Conservation (phyloP, 306 rosid species). For the Fragaria nilgerrensis region DNA sequence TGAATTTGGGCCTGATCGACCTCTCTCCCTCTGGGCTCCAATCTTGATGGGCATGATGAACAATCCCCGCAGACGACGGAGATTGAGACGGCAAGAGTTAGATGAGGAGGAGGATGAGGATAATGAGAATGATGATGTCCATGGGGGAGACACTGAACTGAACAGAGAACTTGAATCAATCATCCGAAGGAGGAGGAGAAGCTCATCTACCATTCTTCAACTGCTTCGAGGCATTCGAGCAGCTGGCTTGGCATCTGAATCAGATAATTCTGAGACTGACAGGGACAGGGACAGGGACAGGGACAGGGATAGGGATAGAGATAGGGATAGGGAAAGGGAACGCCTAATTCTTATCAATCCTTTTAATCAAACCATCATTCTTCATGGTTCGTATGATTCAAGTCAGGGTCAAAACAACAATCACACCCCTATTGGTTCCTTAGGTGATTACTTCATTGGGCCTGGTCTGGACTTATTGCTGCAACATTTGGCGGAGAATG, state of each 20-base stretch:
- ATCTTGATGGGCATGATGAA: conserved; percentile 78
- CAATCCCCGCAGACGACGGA: conserved; percentile 48
- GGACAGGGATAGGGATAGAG: conserved; percentile 12
- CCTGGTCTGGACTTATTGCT: conserved; percentile 71
- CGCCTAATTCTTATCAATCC: conserved; percentile 61
- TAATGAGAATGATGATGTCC: conserved; percentile 18
- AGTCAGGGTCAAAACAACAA: conserved; percentile 36
- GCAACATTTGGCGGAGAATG: conserved; percentile 84
- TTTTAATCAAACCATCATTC: conserved; percentile 55
- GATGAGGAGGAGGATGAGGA: conserved; percentile 37
- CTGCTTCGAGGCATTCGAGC: conserved; percentile 73
- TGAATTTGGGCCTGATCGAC: conserved; percentile 48
- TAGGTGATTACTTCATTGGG: conserved; percentile 71
- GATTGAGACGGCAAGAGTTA: conserved; percentile 42
- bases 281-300: conserved; percentile 32
- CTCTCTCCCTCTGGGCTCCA: conserved; percentile 78
- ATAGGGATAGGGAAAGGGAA: conserved; percentile 52
- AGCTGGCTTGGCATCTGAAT: conserved; percentile 58
- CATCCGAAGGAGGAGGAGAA: conserved; percentile 65
- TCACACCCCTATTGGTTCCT: conserved; percentile 48
- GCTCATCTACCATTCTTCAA: conserved; percentile 63
- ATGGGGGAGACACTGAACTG: conserved; percentile 37
- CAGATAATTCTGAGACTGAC: conserved; percentile 43
- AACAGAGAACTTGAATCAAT: conserved; percentile 57
- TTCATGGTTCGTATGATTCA: conserved; percentile 34